Evolutionary conservation across 2,329 filamentous ascomycete genomes (phyloP), one percentile per base, ranked within the genome.

Genomic region (Trichoderma afroharzianum): DNA sequence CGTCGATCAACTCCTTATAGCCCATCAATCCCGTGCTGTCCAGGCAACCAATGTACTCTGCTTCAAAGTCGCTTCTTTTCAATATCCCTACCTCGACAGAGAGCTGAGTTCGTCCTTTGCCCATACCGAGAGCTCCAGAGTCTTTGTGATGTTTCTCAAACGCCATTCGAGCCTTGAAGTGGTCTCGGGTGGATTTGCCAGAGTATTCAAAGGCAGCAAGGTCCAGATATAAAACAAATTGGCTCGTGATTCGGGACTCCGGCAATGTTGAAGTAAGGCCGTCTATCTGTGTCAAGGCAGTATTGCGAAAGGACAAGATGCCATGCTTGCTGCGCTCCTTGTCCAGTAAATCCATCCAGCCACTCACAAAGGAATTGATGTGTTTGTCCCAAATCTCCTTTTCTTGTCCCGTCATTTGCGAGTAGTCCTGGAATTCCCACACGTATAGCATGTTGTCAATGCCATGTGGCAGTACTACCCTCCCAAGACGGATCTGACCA

Each of bases 271-370:
- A 28, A 21, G 21, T 33, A 14, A 26, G 2, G 7, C 1, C 18
- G 28, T 21, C 14, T n/a, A 33, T 36, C 0, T 14, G 15, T 28
- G 43, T 33, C 12, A 26, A 50, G 5, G 7, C 43, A 11, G 21
- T 30, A 15, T 66, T 55, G 39, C 63, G 63, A 55, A 66, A 66
- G 28, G 47, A 66, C 26, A 66, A 28, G 14, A 66, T 14, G 26
- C 63, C 63, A n/a, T 66, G 63, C 28, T 66, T 66, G 63, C 50
- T 55, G 26, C 63, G 63, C 18, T 66, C 43, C n/a, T 21, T 50
- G n/a, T 50, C 43, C 4, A 50, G n/a, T 12, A n/a, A 50, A 21
- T 12, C 0, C 43, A 50, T 50, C 43, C 43, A 50, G 9, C 43
- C 43, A 1, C n/a, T 12, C 9, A 50, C 43, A 50, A 21, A 50